Base-by-base conservation (phyloP, 768 basidiomycete species). In the Tricholomella constricta region DNA sequence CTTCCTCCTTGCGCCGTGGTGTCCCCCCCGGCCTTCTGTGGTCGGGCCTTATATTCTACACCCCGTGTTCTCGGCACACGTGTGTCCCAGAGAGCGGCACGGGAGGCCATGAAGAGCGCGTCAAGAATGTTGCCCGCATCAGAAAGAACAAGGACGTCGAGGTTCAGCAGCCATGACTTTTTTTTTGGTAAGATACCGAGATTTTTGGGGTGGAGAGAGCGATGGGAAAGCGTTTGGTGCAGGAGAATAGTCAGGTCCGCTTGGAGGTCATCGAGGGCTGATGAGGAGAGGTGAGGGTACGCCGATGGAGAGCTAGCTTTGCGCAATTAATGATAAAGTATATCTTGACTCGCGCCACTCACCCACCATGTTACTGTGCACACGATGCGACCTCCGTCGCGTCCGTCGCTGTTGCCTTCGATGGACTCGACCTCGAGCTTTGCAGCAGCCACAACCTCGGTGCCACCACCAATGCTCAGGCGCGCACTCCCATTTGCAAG, bases 401-500 rank as follows among this genome's bases (percentile, higher is more conserved):
- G 73, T 0, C 78, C 78, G 10, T 58, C 54, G 1, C 70, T 74
- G 15, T 66, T 69, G 8, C 65, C 69, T 19, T 72, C 74, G 8
- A 85, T 66, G 41, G 75, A 74, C 62, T 88, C 88, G 0, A 94
- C 89, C 61, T 94, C 92, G 0, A 94, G 77, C 61, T 91, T 90
- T 2, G 82, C 77, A 0, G 89, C 91, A 1, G 88, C 91, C 22
- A 93, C 69, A 3, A 93, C 76, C 59, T 93, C 90, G 0, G 93
- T 94, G 0, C 87, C 85, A 2, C 82, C 84, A 1, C 80, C 92
- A n/a, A 94, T 80, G 57, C 75, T 82, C 7, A 93, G 72, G 20
- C 81, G 79, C 5, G 90, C 90, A 56, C 91, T 93, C 6, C 93
- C 93, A 54, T 94, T 93, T 17, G 92, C 88, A 5, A 91, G 78